Conservation (phyloP, 768 basidiomycete genomes). For the Calvatia gigantea region DNA sequence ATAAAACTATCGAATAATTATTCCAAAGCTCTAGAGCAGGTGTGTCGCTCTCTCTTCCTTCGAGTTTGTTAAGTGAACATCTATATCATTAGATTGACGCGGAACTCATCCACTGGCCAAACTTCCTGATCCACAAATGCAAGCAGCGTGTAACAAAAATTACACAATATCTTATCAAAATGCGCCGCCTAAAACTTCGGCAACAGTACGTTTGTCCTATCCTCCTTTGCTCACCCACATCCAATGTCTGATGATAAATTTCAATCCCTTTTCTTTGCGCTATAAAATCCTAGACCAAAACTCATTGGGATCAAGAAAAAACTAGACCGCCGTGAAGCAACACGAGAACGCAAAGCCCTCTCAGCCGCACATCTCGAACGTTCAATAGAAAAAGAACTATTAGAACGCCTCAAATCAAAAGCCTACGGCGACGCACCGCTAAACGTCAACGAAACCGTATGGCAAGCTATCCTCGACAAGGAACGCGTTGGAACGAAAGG, state of each 20-base stretch:
- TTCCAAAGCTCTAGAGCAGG: constrained; percentile 93
- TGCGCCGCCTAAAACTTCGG: constrained; percentile 84
- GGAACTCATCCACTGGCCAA: constrained; percentile 97
- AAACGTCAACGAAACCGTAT: constrained; percentile 96
- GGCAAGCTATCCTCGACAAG: constrained; percentile 86
- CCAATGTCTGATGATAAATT: neutral
- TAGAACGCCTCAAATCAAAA: constrained; percentile 93
- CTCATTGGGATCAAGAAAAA: constrained; percentile 97
- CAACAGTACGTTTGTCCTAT: constrained; percentile 60
- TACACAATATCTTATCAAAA: constrained; percentile 98
- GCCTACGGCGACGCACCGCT: constrained; percentile 97
- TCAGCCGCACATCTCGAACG: constrained; percentile 93
- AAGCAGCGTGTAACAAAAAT: constrained; percentile 99
- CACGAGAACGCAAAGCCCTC: constrained; percentile 93
- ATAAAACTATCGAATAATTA: constrained; percentile 93
- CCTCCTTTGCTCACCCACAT: neutral
- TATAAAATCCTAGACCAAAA: constrained; percentile 61
- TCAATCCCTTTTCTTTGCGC: neutral
- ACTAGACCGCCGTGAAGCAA: constrained; percentile 87
- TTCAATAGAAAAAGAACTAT: constrained; percentile 93
- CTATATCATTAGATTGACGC: constrained; percentile 73
- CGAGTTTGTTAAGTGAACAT: neutral
- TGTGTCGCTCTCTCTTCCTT: constrained; percentile 26
- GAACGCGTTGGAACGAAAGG: constrained; percentile 53
- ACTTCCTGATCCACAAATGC: constrained; percentile 97